Evolutionary conservation across 1,284 basidiomycete genomes (phyloP), one percentile per base, ranked within the genome.

Genomic region (Stygiomarasmius scandens): DNA sequence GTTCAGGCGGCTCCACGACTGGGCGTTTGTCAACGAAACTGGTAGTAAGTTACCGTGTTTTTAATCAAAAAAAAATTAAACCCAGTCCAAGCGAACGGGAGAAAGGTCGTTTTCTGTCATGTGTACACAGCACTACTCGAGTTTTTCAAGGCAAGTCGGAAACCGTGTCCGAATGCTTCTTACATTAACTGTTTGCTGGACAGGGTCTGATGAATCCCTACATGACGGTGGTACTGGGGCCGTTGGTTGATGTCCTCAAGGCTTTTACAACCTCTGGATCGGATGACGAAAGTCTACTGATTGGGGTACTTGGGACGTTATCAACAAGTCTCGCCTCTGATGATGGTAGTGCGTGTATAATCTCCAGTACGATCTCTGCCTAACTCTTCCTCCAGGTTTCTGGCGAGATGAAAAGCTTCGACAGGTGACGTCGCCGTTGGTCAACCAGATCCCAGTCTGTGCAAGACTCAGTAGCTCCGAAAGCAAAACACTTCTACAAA

Each of bases 1-100:
- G 19, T 97, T 98, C 80, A 86, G 95, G 59, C 88, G 89, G 60
- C 75, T 96, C 63, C 96, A 93, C 68, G 96, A 99, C 71, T 99
- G 97, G 96, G 95, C 95, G 0, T 96, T 96, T 62, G 80, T 77
- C 1, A 78, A 80, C 54, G 78, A 79, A 43, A 70, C 72, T 38
- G 74, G 86, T 87, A 69, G n/a, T n/a, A n/a, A n/a, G n/a, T n/a
- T n/a, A n/a, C n/a, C n/a, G n/a, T n/a, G n/a, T n/a, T n/a, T n/a
- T n/a, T n/a, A n/a, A n/a, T n/a, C n/a, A n/a, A n/a, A n/a, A n/a
- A n/a, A n/a, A n/a, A n/a, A n/a, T n/a, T n/a, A n/a, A n/a, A n/a
- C n/a, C n/a, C n/a, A n/a, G n/a, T n/a, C n/a, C n/a, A n/a, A n/a
- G n/a, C n/a, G n/a, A n/a, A n/a, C n/a, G 72, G 77, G 3, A 80